Evolutionary conservation across 768 basidiomycete genomes (phyloP), one percentile per base, ranked within the genome.

Genomic region (Boletus edulis): DNA sequence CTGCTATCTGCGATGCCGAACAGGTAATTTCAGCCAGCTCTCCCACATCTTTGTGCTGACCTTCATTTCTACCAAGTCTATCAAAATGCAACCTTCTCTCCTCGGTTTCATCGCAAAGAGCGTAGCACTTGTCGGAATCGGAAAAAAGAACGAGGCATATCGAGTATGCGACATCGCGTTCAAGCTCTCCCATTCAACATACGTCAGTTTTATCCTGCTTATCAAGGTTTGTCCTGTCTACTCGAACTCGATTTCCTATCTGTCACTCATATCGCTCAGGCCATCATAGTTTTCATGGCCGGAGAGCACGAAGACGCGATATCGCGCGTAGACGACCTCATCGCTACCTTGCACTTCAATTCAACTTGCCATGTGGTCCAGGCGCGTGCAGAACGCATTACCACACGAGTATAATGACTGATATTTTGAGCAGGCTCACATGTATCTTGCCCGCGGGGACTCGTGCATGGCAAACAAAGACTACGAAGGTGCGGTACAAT

Each of bases 151-250:
- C 0, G 22, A 40, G 0, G 61, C 12, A 0, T 52, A 24, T 24
- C 51, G 53, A 1, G 18, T 32, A 0, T 58, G n/a, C n/a, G 61
- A 62, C 38, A 27, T 54, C 3, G 53, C 45, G 0, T 52, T 62
- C 34, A 17, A 31, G 3, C 47, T 34, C 24, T 52, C 15, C 11
- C 24, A 44, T 43, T 35, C 48, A 12, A 27, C 22, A 2, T 15
- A 51, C 12, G 32, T 32, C 4, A 24, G 2, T 0, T 37, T 44
- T n/a, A n/a, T 51, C n/a, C 37, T 59, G 13, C 12, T 57, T 0
- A 34, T 46, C 13, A 61, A 61, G 51, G 59, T 51, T 11, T 20
- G 43, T 48, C n/a, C 40, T 2, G 11, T 7, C 13, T 4, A 13
- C n/a, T 18, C 4, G 2, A 1, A 18, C 8, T 27, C 18, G 1